Percentiles rank a stretch among this genome's conserved stretches.
Evolutionary conservation across 2,329 filamentous ascomycete genomes (phyloP).

Genomic region (Fusarium anguioides): DNA sequence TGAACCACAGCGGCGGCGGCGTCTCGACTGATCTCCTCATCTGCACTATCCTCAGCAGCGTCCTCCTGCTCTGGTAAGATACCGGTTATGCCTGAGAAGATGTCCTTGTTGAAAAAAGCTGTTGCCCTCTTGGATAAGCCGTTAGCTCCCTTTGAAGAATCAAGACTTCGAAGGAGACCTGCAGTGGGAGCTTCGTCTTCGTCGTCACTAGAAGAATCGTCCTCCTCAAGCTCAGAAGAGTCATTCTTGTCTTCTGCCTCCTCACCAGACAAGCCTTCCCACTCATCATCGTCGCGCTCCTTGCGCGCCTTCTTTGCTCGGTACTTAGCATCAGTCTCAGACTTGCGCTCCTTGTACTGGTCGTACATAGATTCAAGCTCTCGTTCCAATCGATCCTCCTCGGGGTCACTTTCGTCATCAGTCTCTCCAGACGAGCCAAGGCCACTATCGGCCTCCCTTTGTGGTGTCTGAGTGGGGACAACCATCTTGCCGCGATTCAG

Average conservation of each 20-base stretch:
- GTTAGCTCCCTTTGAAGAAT: conserved; percentile 41
- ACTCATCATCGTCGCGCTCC: conserved; percentile 86
- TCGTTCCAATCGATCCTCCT: conserved; percentile 83
- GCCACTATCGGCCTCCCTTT: conserved; percentile 70
- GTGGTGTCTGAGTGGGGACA: conserved; percentile 67
- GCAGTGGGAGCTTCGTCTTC: conserved; percentile 40
- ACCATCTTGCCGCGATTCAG: conserved; percentile 79
- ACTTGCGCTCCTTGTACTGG: conserved; percentile 81
- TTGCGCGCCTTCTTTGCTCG: conserved; percentile 89
- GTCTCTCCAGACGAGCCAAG: conserved; percentile 65
- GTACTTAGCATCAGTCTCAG: conserved; percentile 85
- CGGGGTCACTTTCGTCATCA: conserved; percentile 76
- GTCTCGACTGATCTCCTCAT: conserved; percentile 52
- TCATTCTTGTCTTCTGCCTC: conserved; percentile 64
- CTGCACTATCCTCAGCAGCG: conserved; percentile 35
- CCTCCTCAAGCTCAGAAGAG: conserved; percentile 66
- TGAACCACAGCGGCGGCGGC: conserved; percentile 42
- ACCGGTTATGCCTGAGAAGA: conserved; percentile 86
- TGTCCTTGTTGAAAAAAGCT: conserved; percentile 93
- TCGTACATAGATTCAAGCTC: conserved; percentile 92
- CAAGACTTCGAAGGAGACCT: conserved; percentile 53
- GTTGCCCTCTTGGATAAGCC: conserved; percentile 68
- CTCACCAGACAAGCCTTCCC: conserved; percentile 85
- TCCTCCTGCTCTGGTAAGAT: conserved; percentile 63
- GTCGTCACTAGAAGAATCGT: conserved; percentile 51